These are phyloP conservation scores for Helianthus annuus DNA, from an alignment of 129 eudicot genomes.

Conservation along the genomic window DNA sequence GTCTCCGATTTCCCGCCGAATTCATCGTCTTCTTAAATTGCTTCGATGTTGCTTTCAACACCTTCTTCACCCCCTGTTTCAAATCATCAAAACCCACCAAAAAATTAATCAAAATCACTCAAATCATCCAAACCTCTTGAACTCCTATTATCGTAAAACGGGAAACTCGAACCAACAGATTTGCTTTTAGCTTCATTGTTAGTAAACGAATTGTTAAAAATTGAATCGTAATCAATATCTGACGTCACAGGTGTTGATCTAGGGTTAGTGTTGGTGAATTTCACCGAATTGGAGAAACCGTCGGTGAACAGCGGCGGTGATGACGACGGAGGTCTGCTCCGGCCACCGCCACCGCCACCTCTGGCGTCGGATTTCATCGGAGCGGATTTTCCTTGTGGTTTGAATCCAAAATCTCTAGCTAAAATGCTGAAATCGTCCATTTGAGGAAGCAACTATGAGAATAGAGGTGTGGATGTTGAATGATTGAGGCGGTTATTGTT, in stretches of 20 bases:
- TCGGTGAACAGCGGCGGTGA: conserved; percentile 43
- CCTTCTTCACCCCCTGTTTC: no score
- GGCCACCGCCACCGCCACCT: conserved; percentile 34
- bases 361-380: conserved; percentile 65
- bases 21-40: no score
- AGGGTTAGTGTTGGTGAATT: conserved; percentile 33
- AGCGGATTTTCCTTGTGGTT: conserved; percentile 77
- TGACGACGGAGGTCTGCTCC: conserved; percentile 27
- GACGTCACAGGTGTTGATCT: conserved; percentile 37
- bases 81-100: no score
- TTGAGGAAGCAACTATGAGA: conserved; percentile 44
- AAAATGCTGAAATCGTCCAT: no score
- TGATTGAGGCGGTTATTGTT: no score
- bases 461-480: no score
- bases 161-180: conserved; percentile 41
- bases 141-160: conserved; percentile 84
- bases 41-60: no score
- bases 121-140: no score
- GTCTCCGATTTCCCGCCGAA: no score
- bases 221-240: conserved; percentile 65
- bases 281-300: conserved; percentile 57
- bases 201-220: conserved; percentile 43
- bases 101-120: no score
- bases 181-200: conserved; percentile 29
- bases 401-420: conserved; percentile 69